Percentiles rank a stretch among this genome's conserved stretches.
These are phyloP conservation scores for Neocucurbitaria cava DNA, from an alignment of 2,329 filamentous ascomycete species.

Conservation along the genomic window DNA sequence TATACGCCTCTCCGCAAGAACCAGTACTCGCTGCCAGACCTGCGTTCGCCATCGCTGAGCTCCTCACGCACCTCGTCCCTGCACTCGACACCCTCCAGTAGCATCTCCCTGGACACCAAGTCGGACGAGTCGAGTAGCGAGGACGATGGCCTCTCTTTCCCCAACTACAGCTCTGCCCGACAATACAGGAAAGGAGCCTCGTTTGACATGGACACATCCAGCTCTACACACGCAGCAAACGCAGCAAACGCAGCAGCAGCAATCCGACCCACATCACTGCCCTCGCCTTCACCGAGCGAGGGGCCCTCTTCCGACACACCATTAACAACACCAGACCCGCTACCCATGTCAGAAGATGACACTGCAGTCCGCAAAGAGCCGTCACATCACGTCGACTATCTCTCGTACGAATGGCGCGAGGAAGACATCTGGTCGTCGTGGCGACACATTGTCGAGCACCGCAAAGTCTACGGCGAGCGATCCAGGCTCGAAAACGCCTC, in stretches of 20 bases:
- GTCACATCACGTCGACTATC: slow-evolving; percentile 91
- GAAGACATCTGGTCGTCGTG: slow-evolving; percentile 98
- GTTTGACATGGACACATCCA: slow-evolving; percentile 42
- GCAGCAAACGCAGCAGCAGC: slow-evolving; percentile 30
- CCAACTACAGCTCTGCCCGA: slow-evolving; percentile 47
- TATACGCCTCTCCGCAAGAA: slow-evolving; percentile 42
- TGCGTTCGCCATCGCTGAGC: slow-evolving; percentile 43
- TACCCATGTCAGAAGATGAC: slow-evolving; percentile 73
- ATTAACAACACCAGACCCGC: slow-evolving; percentile 64
- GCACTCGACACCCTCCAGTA: slow-evolving; percentile 69
- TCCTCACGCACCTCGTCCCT: slow-evolving; percentile 60
- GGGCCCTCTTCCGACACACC: slow-evolving; percentile 50
- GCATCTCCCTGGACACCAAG: slow-evolving; percentile 66
- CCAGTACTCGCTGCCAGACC: slow-evolving; percentile 45
- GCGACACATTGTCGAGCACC: slow-evolving; percentile 86
- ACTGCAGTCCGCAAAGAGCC: slow-evolving; percentile 76
- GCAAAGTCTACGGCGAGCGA: slow-evolving; percentile 79
- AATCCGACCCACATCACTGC: slow-evolving; percentile 49
- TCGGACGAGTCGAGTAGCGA: slow-evolving; percentile 55
- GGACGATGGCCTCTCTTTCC: slow-evolving; percentile 55
- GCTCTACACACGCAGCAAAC: slow-evolving; percentile 30
- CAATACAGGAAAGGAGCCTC: slow-evolving; percentile 21
- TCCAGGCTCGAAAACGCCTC: slow-evolving; percentile 91
- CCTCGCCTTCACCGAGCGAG: slow-evolving; percentile 61
- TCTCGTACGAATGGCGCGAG: slow-evolving; percentile 91